These are phyloP conservation scores for Oryza glaberrima DNA, from an alignment of 176 grass and related monocot genomes.

Conservation along the genomic window DNA sequence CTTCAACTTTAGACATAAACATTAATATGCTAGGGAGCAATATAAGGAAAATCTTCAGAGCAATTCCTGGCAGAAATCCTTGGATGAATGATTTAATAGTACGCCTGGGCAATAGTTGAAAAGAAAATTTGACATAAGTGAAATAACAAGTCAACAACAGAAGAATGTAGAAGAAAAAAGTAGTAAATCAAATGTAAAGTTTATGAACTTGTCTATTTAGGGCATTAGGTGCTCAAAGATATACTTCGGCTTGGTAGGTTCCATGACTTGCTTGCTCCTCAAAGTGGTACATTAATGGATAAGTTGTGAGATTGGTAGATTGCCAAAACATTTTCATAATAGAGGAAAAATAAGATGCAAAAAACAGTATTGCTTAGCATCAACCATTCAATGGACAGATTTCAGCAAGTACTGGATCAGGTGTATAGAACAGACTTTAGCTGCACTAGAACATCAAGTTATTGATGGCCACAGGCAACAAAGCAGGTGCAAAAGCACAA, in stretches of 20 bases:
- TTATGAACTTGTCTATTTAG: not conserved
- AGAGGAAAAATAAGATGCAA: not conserved
- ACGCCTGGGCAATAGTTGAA: slow-evolving; percentile 40
- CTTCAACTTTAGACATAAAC: slow-evolving; percentile 98
- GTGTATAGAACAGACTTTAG: not conserved
- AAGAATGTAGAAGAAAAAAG: slow-evolving; percentile 18
- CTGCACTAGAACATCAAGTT: not conserved
- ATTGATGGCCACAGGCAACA: not conserved
- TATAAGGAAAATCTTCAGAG: slow-evolving; percentile 96
- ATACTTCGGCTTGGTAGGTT: not conserved
- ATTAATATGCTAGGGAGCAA: slow-evolving; percentile 96
- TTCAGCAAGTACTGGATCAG: not conserved
- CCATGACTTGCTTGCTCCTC: not conserved
- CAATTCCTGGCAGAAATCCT: slow-evolving; percentile 98
- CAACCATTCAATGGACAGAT: not conserved
- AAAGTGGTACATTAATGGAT: not conserved
- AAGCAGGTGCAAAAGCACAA: not conserved
- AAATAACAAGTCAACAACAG: slow-evolving; percentile 4
- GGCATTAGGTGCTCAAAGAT: not conserved
- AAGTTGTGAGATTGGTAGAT: not conserved
- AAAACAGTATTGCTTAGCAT: not conserved
- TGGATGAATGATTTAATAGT: slow-evolving; percentile 92
- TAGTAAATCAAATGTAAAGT: slow-evolving; percentile 16
- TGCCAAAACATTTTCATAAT: not conserved
- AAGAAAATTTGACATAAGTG: slow-evolving; percentile 28